Base-by-base conservation (phyloP, 345 rosid genomes). In the Eucalyptus pauciflora region DNA sequence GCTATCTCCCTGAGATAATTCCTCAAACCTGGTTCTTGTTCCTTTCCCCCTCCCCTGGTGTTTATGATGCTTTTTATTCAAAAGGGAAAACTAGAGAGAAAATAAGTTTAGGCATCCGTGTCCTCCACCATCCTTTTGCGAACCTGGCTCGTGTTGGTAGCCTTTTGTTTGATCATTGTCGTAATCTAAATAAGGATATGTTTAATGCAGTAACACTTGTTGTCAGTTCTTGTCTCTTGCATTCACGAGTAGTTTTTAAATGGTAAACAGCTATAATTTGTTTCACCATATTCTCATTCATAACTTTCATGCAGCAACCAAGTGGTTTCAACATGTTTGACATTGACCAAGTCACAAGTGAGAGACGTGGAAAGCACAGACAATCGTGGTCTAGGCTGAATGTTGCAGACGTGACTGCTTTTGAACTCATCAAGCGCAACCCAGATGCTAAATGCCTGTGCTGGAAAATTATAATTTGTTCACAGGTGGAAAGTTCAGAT, bases 311-410 rank as follows among this genome's bases (percentile, higher is more conserved):
- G 90, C 91, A 96, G 99, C 95, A 93, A 91, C 85, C 88, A 37
- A 92, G 91, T 89, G 67, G 86, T 46, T 33, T 89, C 88, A 91
- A 86, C 45, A 92, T 92, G 92, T 93, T 98, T 92, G 94, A 97
- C 89, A 95, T 97, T 91, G 96, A 96, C 92, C 93, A 91, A 64
- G 91, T 95, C 46, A 91, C 94, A 94, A 92, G 89, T 93, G 95
- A 91, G 93, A 95, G 99, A 92, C 89, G 86, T 71, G 92, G 90
- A 92, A 97, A 93, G 91, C 94, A 91, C 15, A 92, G 94, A 89
- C 92, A 87, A 89, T 98, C 99, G 88, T 97, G 97, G 97, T 95
- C 96, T 86, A 95, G 90, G 92, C 94, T 97, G 91, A 97, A 97
- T 92, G 95, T 97, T 90, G 95, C 99, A 83, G 99, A 97, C 86